Base-by-base conservation (phyloP, 2,329 filamentous ascomycete genomes). In the Trichophyton equinum region DNA sequence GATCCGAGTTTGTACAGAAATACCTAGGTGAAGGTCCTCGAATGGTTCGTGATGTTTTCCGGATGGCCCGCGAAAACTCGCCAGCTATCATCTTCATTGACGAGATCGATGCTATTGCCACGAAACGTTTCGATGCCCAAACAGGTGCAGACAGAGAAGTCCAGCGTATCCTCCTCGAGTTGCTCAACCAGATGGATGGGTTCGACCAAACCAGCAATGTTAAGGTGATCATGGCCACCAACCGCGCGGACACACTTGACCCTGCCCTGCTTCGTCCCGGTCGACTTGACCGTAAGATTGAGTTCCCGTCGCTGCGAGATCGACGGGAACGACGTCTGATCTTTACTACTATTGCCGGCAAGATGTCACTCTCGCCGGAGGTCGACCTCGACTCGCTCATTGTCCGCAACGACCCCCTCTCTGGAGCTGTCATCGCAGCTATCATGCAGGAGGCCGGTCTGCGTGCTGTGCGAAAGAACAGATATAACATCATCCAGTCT, bases 221-320 rank as follows among this genome's bases (percentile, higher is more conserved):
- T 77, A 99, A 99, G 80, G 94, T 99, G 73, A 99, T 99, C 78
- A 99, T 99, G 94, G 94, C 94, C 67, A 99, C 94, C 67, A 99
- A 99, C 80, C 88, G 94, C 73, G 92, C 94, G 66, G 94, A 97
- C 75, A 99, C 94, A 5, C 82, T 99, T 66, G 94, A 99, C 73
- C 94, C 94, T 15, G 94, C 94, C 47, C 82, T 99, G 64, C 84
- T 99, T 64, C 90, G 94, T 69, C 94, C 94, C 36, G 94, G 94
- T 67, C 91, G 94, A 79, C 82, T 99, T 62, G 94, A 99, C 76
- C 84, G 94, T 72, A 99, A 99, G 82, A 99, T 99, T 67, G 94
- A 99, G 76, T 99, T 99, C 76, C 94, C 94, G n/a, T 91, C 84
- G 63, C 83, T 99, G 65, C 85, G 91, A 66, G 94, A 99, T 73